These are phyloP conservation scores for Penicillium olsonii DNA, from an alignment of 2,329 filamentous ascomycete species.

Conservation along the genomic window DNA sequence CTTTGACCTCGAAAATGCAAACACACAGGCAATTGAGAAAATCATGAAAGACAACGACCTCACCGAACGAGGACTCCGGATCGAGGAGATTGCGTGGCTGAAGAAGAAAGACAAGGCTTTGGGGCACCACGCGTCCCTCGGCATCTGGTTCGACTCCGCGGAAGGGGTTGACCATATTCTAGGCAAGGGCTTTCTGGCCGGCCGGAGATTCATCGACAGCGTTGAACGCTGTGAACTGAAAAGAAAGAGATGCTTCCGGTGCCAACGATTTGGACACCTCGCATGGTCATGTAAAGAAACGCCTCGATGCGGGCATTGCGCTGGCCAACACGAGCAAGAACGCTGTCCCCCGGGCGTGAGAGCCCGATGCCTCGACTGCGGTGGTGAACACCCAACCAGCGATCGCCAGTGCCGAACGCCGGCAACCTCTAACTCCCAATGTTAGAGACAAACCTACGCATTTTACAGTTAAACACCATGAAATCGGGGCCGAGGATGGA, in stretches of 20 bases:
- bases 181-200: slow-evolving; percentile 16
- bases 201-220: slow-evolving; percentile 23
- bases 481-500: neutral
- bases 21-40: neutral
- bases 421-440: neutral
- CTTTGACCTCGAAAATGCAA: neutral
- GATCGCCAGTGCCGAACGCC: slow-evolving; percentile 16
- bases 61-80: slow-evolving; percentile 15
- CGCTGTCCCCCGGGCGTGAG: slow-evolving; percentile 18
- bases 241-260: slow-evolving; percentile 23
- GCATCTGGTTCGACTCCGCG: neutral
- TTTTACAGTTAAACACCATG: neutral
- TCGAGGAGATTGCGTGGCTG: slow-evolving; percentile 29
- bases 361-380: slow-evolving; percentile 18
- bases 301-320: slow-evolving; percentile 13
- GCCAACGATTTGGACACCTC: slow-evolving; percentile 26
- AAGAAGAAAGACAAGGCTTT: slow-evolving; percentile 27
- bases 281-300: slow-evolving; percentile 27
- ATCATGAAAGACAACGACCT: neutral
- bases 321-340: no score
- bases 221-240: slow-evolving; percentile 21
- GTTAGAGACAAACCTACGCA: neutral
- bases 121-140: slow-evolving; percentile 15
- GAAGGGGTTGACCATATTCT: neutral
- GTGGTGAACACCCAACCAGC: slow-evolving; percentile 19